Evolutionary conservation across 73 alveolate species (phyloP).

Genomic region (Paramecium primaurelia): DNA sequence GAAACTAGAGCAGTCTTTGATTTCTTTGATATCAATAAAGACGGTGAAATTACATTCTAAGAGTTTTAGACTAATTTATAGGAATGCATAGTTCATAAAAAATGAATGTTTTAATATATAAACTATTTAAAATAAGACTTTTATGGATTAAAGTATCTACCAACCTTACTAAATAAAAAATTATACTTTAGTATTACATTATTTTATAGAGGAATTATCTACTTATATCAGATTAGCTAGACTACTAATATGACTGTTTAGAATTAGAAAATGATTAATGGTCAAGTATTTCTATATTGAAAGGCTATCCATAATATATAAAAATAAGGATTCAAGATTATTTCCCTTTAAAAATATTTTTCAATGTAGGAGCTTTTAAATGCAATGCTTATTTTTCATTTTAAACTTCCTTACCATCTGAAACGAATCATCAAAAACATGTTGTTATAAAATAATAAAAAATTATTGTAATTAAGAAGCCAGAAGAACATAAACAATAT

Average conservation of each 20-base stretch:
- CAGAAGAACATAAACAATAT: not conserved
- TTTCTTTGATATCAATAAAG: conserved; percentile 26
- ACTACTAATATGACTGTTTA: not conserved
- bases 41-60: conserved; percentile 29
- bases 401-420: not conserved
- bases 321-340: not conserved
- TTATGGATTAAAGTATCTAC: not conserved
- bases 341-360: not conserved
- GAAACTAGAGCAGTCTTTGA: conserved; percentile 18
- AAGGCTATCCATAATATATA: not conserved
- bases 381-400: not conserved
- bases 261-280: not conserved
- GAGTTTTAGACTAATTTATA: conserved; percentile 1
- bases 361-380: conserved; percentile 1
- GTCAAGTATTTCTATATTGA: not conserved
- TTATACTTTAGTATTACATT: not conserved
- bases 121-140: not conserved
- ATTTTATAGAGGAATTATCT: not conserved
- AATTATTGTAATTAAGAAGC: not conserved
- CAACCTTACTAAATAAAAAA: not conserved
- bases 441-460: not conserved
- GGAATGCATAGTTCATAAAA: conserved; percentile 6
- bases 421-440: not conserved
- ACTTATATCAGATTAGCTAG: not conserved
- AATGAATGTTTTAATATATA: not conserved